Conservation (phyloP, 208 protist species). For the Crithidia fasciculata region DNA sequence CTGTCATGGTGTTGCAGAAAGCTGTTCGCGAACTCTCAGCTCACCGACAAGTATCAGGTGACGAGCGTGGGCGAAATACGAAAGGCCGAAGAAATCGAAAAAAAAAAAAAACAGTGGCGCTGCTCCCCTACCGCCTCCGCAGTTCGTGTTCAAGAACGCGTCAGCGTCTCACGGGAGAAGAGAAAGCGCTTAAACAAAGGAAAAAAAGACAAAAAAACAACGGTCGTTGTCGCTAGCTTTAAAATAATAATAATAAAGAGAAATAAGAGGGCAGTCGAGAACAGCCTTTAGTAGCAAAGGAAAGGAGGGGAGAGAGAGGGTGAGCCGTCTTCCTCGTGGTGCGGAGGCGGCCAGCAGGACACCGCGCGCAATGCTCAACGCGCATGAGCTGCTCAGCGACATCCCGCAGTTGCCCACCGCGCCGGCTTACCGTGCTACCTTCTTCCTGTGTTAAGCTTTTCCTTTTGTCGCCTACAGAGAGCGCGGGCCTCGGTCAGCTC, state of each 20-base stretch:
- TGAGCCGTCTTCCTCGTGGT: too few relatives aligned
- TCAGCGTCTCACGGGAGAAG: background rate
- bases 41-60: background rate
- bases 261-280: background rate
- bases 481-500: slow-evolving; percentile 37
- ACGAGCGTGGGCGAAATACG: background rate
- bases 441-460: background rate
- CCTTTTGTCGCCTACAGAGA: slow-evolving; percentile 10
- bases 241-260: background rate
- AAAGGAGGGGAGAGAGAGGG: background rate
- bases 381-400: too few relatives aligned
- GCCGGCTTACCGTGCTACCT: background rate
- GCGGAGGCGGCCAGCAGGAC: too few relatives aligned
- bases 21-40: too few relatives aligned
- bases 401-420: background rate
- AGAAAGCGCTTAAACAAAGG: background rate
- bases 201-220: slow-evolving; percentile 7
- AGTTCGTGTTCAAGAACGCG: background rate
- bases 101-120: background rate
- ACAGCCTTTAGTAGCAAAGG: background rate
- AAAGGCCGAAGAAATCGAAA: background rate
- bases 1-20: too few relatives aligned
- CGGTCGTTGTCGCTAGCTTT: background rate
- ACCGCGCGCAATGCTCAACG: too few relatives aligned
- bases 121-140: background rate